These are phyloP conservation scores for Penicillium psychrosexuale DNA, from an alignment of 2,329 filamentous ascomycete genomes.

Conservation along the genomic window DNA sequence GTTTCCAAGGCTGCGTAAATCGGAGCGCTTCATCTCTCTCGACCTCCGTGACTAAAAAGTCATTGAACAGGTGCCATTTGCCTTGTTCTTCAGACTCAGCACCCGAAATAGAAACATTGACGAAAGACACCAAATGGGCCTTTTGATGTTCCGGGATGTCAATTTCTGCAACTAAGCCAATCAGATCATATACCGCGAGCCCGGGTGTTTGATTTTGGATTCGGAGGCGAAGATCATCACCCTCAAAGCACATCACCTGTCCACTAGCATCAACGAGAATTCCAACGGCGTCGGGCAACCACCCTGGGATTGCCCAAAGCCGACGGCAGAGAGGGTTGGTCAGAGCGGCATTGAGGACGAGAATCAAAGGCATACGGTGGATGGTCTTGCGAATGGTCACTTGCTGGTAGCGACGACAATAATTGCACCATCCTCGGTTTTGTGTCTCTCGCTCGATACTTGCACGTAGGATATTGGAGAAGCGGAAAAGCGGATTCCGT, in stretches of 20 bases:
- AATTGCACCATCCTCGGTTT: constrained; percentile 87
- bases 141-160: constrained; percentile 81
- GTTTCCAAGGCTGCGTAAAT: constrained; percentile 90
- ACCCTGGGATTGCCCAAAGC: constrained; percentile 83
- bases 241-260: constrained; percentile 94
- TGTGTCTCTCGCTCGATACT: constrained; percentile 88
- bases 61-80: constrained; percentile 96
- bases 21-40: constrained; percentile 78
- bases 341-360: constrained; percentile 80
- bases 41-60: constrained; percentile 84
- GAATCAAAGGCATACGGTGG: constrained; percentile 74
- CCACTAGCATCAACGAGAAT: constrained; percentile 77
- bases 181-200: constrained; percentile 84
- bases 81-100: constrained; percentile 54
- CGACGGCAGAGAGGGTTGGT: constrained; percentile 66
- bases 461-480: constrained; percentile 87
- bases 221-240: constrained; percentile 78
- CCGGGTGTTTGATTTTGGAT: constrained; percentile 74
- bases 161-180: constrained; percentile 87
- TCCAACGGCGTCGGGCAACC: constrained; percentile 91
- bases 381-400: constrained; percentile 82
- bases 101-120: constrained; percentile 65
- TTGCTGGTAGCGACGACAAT: constrained; percentile 86
- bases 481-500: constrained; percentile 55
- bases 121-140: constrained; percentile 83